Evolutionary conservation across 1,284 basidiomycete species (phyloP).

Genomic region (Kwoniella shivajii): DNA sequence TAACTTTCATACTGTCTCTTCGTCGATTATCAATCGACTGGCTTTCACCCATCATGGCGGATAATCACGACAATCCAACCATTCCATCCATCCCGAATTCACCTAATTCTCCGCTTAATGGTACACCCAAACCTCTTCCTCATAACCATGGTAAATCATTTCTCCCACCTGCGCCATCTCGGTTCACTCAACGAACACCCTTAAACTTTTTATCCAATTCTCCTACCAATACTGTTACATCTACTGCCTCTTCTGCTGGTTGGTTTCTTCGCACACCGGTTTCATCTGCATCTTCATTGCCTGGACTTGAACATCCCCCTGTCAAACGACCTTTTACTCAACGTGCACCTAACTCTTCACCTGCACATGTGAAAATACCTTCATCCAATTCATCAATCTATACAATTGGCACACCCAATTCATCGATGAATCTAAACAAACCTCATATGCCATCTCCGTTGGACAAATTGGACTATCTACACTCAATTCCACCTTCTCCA

Average conservation of each 20-base stretch:
- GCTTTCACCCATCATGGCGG: neutral
- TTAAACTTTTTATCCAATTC: constrained; percentile 30
- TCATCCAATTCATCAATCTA: constrained; percentile 11
- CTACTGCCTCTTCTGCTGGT: constrained; percentile 1
- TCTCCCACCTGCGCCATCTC: constrained; percentile 22
- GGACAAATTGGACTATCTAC: constrained; percentile 29
- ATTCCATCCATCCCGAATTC: neutral
- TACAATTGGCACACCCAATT: constrained; percentile 3
- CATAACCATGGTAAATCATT: constrained; percentile 23
- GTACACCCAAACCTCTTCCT: neutral
- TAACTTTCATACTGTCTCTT: too few relatives aligned
- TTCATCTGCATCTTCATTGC: constrained; percentile 14
- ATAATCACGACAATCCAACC: constrained; percentile 1
- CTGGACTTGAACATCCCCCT: constrained; percentile 14
- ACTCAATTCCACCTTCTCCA: constrained; percentile 35
- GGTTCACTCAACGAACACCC: constrained; percentile 33
- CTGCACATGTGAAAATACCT: constrained; percentile 17
- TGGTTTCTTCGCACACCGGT: constrained; percentile 12
- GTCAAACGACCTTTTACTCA: constrained; percentile 8
- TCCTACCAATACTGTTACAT: constrained; percentile 9
- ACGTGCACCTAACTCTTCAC: constrained; percentile 40
- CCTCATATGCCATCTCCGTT: constrained; percentile 25
- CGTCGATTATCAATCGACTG: neutral
- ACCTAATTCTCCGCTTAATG: neutral
- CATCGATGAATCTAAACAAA: constrained; percentile 13